phyloP scores from a whole-genome alignment of 495 filamentous ascomycete species.

The Aspergillus indologenus region DNA sequence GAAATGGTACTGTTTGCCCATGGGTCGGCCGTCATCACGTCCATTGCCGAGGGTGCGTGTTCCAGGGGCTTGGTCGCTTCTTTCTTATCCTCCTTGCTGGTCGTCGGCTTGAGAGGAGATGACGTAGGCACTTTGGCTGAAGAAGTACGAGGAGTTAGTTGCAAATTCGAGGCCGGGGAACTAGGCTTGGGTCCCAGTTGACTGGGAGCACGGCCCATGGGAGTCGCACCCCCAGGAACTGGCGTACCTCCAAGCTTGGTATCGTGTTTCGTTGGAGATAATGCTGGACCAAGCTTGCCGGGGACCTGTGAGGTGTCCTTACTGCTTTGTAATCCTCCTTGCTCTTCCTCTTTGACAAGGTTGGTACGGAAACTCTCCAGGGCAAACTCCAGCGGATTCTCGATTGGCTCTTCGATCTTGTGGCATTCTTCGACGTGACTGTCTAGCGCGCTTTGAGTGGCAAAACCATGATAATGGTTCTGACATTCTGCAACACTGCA shows the following conservation, averaged over 20 bases:
- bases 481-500: constrained; percentile 47
- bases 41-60: constrained; percentile 10
- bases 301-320: constrained; percentile 21
- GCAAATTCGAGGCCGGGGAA: constrained; percentile 42
- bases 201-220: constrained; percentile 40
- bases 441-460: constrained; percentile 42
- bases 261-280: constrained; percentile 36
- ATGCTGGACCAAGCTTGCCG: constrained; percentile 24
- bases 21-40: constrained; percentile 26
- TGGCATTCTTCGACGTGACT: constrained; percentile 49
- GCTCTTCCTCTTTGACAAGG: constrained; percentile 36
- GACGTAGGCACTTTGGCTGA: constrained; percentile 28
- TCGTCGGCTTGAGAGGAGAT: constrained; percentile 26
- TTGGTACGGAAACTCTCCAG: constrained; percentile 42
- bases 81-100: constrained; percentile 31
- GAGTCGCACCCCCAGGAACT: constrained; percentile 32
- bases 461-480: constrained; percentile 44
- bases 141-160: constrained; percentile 40
- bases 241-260: constrained; percentile 39
- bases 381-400: constrained; percentile 46
- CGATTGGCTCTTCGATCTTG: constrained; percentile 43
- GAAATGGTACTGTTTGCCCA: constrained; percentile 45
- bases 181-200: constrained; percentile 36
- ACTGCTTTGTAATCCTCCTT: constrained; percentile 28
- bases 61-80: constrained; percentile 26